Conservation (phyloP, 345 rosid species). For the Anacardium occidentale region DNA sequence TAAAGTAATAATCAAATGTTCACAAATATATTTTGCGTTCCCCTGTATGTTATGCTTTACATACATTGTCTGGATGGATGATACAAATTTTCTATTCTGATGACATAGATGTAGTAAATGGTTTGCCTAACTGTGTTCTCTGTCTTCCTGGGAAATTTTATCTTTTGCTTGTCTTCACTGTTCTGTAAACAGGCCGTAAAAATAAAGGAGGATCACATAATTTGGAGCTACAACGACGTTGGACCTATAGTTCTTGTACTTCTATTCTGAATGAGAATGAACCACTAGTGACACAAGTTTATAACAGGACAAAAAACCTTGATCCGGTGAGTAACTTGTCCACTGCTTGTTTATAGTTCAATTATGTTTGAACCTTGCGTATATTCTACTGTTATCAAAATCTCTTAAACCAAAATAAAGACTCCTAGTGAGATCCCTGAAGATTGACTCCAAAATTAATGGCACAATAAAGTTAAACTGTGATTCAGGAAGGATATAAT, state of each 20-base stretch:
- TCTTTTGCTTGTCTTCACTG: neutral
- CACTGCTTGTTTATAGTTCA: neutral
- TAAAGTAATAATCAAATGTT: neutral
- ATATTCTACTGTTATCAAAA: conserved; percentile 2
- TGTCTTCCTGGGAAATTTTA: neutral
- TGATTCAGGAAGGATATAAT: conserved; percentile 6
- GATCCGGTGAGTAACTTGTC: conserved; percentile 19
- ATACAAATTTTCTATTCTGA: too few species aligned
- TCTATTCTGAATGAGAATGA: conserved; percentile 17
- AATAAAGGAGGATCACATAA: neutral
- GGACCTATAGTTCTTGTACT: conserved; percentile 19
- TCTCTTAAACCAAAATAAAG: neutral
- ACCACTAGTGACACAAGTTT: conserved; percentile 18
- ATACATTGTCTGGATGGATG: neutral
- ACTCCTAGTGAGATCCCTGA: conserved; percentile 4
- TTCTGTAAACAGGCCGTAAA: conserved; percentile 16
- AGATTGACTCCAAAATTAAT: conserved; percentile 5
- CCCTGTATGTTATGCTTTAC: neutral
- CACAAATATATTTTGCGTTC: neutral
- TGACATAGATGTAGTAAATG: neutral
- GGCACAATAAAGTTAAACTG: conserved; percentile 2
- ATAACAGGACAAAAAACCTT: conserved; percentile 13
- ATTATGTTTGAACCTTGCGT: neutral
- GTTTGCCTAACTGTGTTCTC: neutral
- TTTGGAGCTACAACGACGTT: conserved; percentile 13